Evolutionary conservation across 352 stramenopile genomes (phyloP), one percentile per base, ranked within the genome.

Genomic region (Globisporangium polare): DNA sequence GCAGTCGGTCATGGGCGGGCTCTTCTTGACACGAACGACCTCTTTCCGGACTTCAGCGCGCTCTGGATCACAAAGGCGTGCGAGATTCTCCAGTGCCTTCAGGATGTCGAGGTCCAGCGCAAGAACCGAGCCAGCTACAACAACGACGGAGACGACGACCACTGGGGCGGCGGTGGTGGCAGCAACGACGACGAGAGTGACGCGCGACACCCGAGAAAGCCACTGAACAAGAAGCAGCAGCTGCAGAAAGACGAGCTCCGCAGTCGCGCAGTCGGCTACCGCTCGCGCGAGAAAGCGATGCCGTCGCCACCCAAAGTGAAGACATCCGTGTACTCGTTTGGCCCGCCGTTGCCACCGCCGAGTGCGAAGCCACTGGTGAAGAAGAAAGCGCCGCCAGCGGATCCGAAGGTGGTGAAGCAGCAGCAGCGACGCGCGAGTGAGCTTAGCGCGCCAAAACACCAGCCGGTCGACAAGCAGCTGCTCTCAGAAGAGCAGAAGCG

Each of bases 161-260:
- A 53, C 26, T 66, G 62, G 56, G 49, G 57, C 0, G 41, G 26
- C 6, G 35, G 17, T 5, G 45, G 45, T 18, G 10, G 24, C 31
- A 26, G 24, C 24, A 70, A 78, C 18, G 65, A 71, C 13, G 68
- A 75, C 18, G 26, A 45, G 5, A 53, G 59, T 2, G 51, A 27
- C 18, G 62, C 69, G 4, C 56, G 52, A 12, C 65, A 60, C 0
- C 73, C 71, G 18, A 39, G 43, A 1, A 86, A 79, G 17, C 65
- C 57, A 4, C 58, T 86, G 0, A 88, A 69, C 31, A 69, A 81
- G 46, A 69, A 83, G 22, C 67, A 89, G 27, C 85, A 94, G 42
- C 75, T 78, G 12, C 72, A 86, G 33, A 84, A 80, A 50, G 85
- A 94, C 33, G 82, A 90, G 60, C 62, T 87, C 2, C 71, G 85